Evolutionary conservation across 2,329 filamentous ascomycete genomes (phyloP).

Genomic region (Leptographium lundbergii): DNA sequence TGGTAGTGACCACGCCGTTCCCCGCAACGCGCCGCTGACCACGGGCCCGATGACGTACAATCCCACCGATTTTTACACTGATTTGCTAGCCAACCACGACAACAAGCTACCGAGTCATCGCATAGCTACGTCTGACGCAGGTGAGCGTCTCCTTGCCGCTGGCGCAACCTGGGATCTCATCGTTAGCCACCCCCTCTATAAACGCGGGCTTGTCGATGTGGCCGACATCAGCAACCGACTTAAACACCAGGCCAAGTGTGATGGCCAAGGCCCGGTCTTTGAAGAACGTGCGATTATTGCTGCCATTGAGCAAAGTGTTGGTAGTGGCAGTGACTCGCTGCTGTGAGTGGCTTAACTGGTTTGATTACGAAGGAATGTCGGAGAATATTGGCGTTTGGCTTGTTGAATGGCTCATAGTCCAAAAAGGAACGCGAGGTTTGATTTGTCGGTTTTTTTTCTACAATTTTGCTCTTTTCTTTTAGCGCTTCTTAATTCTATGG

Average conservation of each 20-base stretch:
- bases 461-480: background rate
- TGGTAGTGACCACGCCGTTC: constrained; percentile 28
- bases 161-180: constrained; percentile 85
- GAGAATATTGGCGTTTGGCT: constrained; percentile 1
- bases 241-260: constrained; percentile 63
- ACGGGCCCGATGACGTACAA: constrained; percentile 60
- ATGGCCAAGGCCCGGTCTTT: constrained; percentile 82
- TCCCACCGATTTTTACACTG: constrained; percentile 59
- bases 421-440: background rate
- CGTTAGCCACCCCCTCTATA: constrained; percentile 64
- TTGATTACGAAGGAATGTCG: background rate
- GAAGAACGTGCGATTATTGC: constrained; percentile 59
- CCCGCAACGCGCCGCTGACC: constrained; percentile 32
- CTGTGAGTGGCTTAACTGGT: constrained; percentile 18
- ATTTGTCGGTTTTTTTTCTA: background rate
- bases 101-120: constrained; percentile 56
- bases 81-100: constrained; percentile 46
- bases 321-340: constrained; percentile 67
- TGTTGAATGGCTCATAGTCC: background rate
- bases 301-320: constrained; percentile 69
- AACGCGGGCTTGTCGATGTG: constrained; percentile 68
- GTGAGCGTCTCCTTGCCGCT: constrained; percentile 58
- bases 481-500: background rate
- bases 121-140: constrained; percentile 51
- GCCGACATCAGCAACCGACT: constrained; percentile 67